A percentile compares a stretch with the other conserved stretches of the same genome.
Evolutionary conservation across 2,329 filamentous ascomycete genomes (phyloP).

Genomic region (Fusarium sp.): DNA sequence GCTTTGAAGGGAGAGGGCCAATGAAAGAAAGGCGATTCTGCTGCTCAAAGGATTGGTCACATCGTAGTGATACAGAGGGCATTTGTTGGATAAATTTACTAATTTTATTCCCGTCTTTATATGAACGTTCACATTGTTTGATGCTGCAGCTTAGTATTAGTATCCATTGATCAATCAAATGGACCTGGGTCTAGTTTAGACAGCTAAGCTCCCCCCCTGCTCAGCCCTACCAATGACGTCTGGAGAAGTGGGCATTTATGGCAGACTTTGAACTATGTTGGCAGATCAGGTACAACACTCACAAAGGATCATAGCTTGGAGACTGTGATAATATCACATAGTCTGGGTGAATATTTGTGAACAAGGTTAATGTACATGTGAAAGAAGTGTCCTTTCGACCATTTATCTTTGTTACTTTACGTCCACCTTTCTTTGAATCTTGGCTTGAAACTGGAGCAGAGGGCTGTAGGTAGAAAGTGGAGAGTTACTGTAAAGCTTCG

Average conservation of each 20-base stretch:
- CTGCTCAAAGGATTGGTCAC: not conserved
- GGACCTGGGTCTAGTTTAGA: not conserved
- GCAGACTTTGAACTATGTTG: not conserved
- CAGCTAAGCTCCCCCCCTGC: not conserved
- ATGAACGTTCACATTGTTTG: not conserved
- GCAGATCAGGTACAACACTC: not conserved
- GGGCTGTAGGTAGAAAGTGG: not conserved
- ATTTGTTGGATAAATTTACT: not conserved
- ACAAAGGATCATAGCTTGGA: not conserved
- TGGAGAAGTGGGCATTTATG: not conserved
- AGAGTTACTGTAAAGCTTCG: not conserved
- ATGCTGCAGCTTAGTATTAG: not conserved
- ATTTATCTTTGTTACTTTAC: not conserved
- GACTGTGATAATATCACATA: not conserved
- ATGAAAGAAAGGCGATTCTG: not conserved
- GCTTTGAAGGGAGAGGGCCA: not conserved
- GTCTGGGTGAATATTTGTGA: not conserved
- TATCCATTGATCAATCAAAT: not conserved
- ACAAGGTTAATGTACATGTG: too few species aligned
- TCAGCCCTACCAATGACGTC: conserved; percentile 31
- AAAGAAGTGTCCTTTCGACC: not conserved
- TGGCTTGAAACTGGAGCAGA: too few species aligned
- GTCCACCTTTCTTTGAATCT: not conserved
- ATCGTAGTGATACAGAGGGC: not conserved
- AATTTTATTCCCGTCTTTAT: not conserved